phyloP scores from a whole-genome alignment of 2,329 filamentous ascomycete species.

The Sporothrix schenckii region DNA sequence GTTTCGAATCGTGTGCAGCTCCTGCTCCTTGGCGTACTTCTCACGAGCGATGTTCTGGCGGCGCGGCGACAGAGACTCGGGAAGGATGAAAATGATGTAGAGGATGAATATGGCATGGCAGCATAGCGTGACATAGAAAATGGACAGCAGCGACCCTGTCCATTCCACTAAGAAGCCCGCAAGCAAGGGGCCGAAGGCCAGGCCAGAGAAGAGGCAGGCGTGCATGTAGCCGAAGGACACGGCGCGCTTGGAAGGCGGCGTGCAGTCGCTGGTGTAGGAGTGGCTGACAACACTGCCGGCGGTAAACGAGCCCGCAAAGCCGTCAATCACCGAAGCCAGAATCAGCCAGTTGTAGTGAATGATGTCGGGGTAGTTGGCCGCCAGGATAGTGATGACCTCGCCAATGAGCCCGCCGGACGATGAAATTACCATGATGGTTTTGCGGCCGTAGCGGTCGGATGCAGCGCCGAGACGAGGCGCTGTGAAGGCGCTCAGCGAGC shows the following conservation, averaged over 20 bases:
- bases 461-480: constrained; percentile 81
- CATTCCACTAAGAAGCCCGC: constrained; percentile 77
- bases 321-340: constrained; percentile 76
- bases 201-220: constrained; percentile 83
- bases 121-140: constrained; percentile 79
- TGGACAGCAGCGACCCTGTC: constrained; percentile 73
- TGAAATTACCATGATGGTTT: constrained; percentile 70
- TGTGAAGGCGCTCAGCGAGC: constrained; percentile 76
- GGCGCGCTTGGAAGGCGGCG: constrained; percentile 74
- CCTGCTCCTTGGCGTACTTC: constrained; percentile 58
- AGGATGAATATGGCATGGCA: constrained; percentile 75
- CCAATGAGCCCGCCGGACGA: constrained; percentile 73
- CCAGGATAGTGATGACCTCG: constrained; percentile 77
- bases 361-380: constrained; percentile 71
- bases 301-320: constrained; percentile 85
- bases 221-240: constrained; percentile 90
- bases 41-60: constrained; percentile 72
- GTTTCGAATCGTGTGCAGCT: constrained; percentile 42
- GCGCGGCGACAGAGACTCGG: constrained; percentile 79
- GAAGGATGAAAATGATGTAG: constrained; percentile 71
- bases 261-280: constrained; percentile 89
- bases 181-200: constrained; percentile 81
- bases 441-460: constrained; percentile 85
- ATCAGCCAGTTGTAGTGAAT: constrained; percentile 80
- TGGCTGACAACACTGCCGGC: constrained; percentile 74